These are phyloP conservation scores for Teunomyces aglyptinius DNA, from an alignment of 805 yeast genomes.

Conservation along the genomic window DNA sequence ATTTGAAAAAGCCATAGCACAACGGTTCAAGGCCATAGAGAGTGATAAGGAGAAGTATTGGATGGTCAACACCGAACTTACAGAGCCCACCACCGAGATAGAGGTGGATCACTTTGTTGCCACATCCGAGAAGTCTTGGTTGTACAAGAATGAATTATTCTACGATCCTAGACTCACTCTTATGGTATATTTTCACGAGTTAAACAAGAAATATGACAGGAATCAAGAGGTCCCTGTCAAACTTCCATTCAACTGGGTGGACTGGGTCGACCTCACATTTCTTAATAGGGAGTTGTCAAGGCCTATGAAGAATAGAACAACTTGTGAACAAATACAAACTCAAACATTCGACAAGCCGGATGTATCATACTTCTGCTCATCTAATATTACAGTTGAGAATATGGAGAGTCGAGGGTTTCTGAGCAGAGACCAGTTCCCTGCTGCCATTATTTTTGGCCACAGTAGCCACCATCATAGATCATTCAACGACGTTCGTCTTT, in stretches of 20 bases:
- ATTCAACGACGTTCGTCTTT: conserved; percentile 14
- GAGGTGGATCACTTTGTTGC: conserved; percentile 14
- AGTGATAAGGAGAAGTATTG: conserved; percentile 20
- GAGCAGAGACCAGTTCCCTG: conserved; percentile 26
- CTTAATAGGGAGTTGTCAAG: conserved; percentile 23
- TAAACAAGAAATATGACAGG: conserved; percentile 3
- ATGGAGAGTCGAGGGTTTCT: conserved; percentile 24
- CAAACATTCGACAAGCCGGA: conserved; percentile 14
- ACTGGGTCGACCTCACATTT: conserved; percentile 50
- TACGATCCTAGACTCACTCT: conserved; percentile 27
- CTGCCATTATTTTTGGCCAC: conserved; percentile 23
- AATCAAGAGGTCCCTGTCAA: conserved; percentile 15
- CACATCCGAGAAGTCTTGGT: conserved; percentile 18
- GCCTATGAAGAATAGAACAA: conserved; percentile 9
- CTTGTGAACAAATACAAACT: conserved; percentile 16
- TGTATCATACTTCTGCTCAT: conserved; percentile 15
- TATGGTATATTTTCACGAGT: conserved; percentile 20
- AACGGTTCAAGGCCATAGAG: conserved; percentile 16
- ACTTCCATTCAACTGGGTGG: conserved; percentile 52
- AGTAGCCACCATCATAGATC: conserved; percentile 25
- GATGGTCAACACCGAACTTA: conserved; percentile 21
- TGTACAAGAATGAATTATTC: conserved; percentile 14
- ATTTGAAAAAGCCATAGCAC: conserved; percentile 9
- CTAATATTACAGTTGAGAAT: conserved; percentile 13
- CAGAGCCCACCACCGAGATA: conserved; percentile 13